Evolutionary conservation across 2,329 filamentous ascomycete species (phyloP).

Genomic region (Alternaria consortialis): DNA sequence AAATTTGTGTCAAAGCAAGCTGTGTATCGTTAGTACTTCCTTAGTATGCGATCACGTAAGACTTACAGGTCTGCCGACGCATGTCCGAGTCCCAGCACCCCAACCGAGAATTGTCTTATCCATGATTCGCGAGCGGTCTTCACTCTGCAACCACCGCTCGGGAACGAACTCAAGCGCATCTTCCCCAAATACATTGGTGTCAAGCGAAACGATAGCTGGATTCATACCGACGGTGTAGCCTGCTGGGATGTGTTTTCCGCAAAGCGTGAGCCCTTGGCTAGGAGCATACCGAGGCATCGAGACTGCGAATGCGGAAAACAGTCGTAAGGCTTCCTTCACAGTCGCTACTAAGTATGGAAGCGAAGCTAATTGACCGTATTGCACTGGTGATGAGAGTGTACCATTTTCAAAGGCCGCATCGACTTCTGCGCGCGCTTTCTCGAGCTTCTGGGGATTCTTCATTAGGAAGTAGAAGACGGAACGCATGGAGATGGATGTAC

Average conservation of each 20-base stretch:
- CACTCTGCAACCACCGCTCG: slow-evolving; percentile 11
- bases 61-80: slow-evolving; percentile 64
- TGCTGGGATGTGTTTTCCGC: slow-evolving; percentile 68
- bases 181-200: slow-evolving; percentile 4
- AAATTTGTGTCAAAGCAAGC: slow-evolving; percentile 29
- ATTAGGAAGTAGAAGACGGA: slow-evolving; percentile 53
- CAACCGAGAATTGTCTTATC: slow-evolving; percentile 53
- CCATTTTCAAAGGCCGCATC: slow-evolving; percentile 25
- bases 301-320: slow-evolving; percentile 76
- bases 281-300: slow-evolving; percentile 77
- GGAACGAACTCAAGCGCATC: slow-evolving; percentile 8
- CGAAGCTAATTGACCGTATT: slow-evolving; percentile 63
- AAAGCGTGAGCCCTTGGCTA: slow-evolving; percentile 67
- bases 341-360: slow-evolving; percentile 78
- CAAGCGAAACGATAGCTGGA: slow-evolving; percentile 64
- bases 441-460: slow-evolving; percentile 36
- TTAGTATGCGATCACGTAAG: slow-evolving; percentile 11
- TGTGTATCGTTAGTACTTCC: not conserved
- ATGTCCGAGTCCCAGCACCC: slow-evolving; percentile 73
- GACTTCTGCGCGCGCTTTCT: slow-evolving; percentile 25
- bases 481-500: slow-evolving; percentile 47
- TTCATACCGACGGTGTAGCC: slow-evolving; percentile 78
- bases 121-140: slow-evolving; percentile 9
- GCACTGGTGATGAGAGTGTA: slow-evolving; percentile 21
- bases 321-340: slow-evolving; percentile 78